A percentile compares a stretch with the other conserved stretches of the same genome.
Conservation (phyloP, 1,139 yeast species). For the Pichia sp. region DNA sequence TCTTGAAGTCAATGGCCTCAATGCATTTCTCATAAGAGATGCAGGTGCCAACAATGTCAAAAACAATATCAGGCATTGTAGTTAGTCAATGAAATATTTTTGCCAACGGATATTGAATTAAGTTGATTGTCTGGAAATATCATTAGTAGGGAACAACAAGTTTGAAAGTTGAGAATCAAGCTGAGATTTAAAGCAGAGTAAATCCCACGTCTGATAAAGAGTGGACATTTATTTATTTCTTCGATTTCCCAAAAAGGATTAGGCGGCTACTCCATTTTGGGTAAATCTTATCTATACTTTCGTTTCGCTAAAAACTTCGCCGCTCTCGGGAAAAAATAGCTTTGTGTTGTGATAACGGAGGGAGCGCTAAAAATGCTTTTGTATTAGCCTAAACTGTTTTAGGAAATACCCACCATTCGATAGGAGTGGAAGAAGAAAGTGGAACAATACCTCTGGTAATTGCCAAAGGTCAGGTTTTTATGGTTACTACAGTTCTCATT, state of each 20-base stretch:
- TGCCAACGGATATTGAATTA: neutral
- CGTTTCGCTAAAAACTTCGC: too few relatives aligned
- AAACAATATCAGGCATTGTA: slow-evolving; percentile 29
- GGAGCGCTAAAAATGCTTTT: too few relatives aligned
- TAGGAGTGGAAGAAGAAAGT: too few relatives aligned
- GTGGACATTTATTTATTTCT: neutral
- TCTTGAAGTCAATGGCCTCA: slow-evolving; percentile 22
- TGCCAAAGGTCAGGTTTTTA: too few relatives aligned
- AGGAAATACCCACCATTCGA: too few relatives aligned
- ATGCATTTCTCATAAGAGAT: slow-evolving; percentile 26
- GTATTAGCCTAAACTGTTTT: too few relatives aligned
- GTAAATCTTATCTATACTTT: neutral
- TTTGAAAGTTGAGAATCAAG: neutral
- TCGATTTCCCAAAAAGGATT: slow-evolving; percentile 1
- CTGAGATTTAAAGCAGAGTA: neutral
- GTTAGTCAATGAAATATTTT: neutral
- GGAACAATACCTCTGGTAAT: too few relatives aligned
- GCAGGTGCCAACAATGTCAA: slow-evolving; percentile 30
- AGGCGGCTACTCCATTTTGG: neutral
- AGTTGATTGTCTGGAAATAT: neutral
- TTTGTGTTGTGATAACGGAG: neutral
- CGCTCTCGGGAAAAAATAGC: neutral
- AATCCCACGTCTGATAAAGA: neutral
- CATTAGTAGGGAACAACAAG: neutral
- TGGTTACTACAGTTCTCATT: too few relatives aligned